phyloP scores from a whole-genome alignment of 129 eudicot species.

The Artemisia argyi region DNA sequence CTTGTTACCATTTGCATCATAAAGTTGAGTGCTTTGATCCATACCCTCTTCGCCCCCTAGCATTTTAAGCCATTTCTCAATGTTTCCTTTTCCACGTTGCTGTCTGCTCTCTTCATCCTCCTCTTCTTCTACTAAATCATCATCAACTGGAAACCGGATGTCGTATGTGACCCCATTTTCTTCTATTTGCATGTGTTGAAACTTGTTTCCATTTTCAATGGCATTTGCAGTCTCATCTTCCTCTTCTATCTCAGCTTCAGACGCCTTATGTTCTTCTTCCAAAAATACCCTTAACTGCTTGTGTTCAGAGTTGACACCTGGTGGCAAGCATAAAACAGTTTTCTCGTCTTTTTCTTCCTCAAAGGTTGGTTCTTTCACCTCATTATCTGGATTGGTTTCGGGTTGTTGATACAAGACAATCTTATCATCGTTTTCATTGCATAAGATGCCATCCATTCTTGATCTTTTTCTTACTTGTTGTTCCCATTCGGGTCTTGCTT shows the following conservation, averaged over 20 bases:
- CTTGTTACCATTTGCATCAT: constrained; percentile 20
- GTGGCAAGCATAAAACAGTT: constrained; percentile 37
- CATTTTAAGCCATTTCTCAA: constrained; percentile 91
- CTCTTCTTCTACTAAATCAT: constrained; percentile 39
- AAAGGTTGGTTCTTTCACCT: not conserved
- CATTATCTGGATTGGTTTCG: constrained; percentile 25
- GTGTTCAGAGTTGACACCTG: constrained; percentile 41
- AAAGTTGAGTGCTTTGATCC: constrained; percentile 30
- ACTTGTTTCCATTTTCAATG: constrained; percentile 23
- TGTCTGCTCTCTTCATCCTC: constrained; percentile 92
- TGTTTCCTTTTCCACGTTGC: constrained; percentile 87
- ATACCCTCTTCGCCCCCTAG: constrained; percentile 48
- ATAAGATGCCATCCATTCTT: constrained; percentile 47
- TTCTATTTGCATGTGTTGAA: constrained; percentile 35
- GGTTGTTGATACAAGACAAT: constrained; percentile 41
- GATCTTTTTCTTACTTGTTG: constrained; percentile 86
- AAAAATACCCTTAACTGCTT: constrained; percentile 73
- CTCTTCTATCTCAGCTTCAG: constrained; percentile 43
- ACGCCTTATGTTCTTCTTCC: constrained; percentile 85
- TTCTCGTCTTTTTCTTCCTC: constrained; percentile 34
- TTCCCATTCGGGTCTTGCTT: constrained; percentile 68
- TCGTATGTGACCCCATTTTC: constrained; percentile 36
- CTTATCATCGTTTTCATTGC: constrained; percentile 38
- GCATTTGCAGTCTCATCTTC: constrained; percentile 21
- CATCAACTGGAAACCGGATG: constrained; percentile 47